Evolutionary conservation across 164 flowering plant species (phyloP), one percentile per base, ranked within the genome.

Genomic region (Berberis thunbergii): DNA sequence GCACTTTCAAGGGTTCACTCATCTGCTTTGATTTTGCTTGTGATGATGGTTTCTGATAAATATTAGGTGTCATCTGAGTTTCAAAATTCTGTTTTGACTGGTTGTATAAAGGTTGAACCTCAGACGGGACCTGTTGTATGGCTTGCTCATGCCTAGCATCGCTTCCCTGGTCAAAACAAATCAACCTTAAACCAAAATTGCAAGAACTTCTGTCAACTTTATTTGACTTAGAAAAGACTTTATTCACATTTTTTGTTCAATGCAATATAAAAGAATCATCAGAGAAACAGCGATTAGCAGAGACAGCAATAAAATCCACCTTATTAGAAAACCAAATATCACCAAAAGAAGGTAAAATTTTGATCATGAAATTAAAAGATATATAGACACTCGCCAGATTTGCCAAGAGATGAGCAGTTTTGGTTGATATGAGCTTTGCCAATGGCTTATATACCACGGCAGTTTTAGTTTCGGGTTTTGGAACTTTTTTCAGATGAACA

Each of bases 381-480:
- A 55, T 43, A 46, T 40, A 58, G 43, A 26, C 26, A 77, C 93
- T 78, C 41, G 89, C 99, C 96, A 85, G 64, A 70, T 79, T 87
- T 61, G 85, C 84, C 82, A 91, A 64, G 66, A 84, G 76, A 73
- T 93, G 80, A 64, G 73, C 78, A 49, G 97, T 86, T 49, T 76
- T 63, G 74, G 73, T 87, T 41, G 99, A 87, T 6, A 85, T 93
- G 66, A 81, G 75, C 73, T 89, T 91, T 11, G 99, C 93, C 80
- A 81, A 66, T 10, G 99, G 99, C 74, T 87, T 94, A 71, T 83
- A 85, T 49, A 91, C 64, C 43, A 87, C 84, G 66, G 69, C 74
- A 50, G 83, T 60, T 70, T 72, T 77, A 61, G 45, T 59, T n/a
- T 81, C 85, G 44, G 78, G 43, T 53, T 70, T 62, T 41, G 62